These are phyloP conservation scores for Podaxis sp. DNA, from an alignment of 768 basidiomycete species.

Conservation along the genomic window DNA sequence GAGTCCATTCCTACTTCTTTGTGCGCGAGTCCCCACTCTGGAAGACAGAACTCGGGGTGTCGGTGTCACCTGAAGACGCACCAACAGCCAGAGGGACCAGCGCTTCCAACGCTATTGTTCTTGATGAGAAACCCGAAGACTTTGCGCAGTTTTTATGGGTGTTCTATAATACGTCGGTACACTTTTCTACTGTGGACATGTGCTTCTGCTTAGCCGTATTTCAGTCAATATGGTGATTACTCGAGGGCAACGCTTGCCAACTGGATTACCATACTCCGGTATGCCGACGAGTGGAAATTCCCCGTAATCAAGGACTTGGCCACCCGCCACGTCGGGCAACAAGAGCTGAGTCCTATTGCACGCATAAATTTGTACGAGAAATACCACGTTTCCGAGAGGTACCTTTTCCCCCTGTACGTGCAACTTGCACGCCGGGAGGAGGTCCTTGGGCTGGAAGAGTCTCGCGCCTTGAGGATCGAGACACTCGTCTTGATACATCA, in stretches of 20 bases:
- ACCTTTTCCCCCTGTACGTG: constrained; percentile 56
- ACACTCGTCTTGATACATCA: constrained; percentile 45
- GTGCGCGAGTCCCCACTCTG: constrained; percentile 48
- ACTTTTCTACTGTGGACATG: background rate
- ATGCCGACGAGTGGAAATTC: constrained; percentile 11
- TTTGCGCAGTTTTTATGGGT: constrained; percentile 58
- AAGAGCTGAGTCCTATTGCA: constrained; percentile 5
- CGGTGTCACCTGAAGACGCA: constrained; percentile 23
- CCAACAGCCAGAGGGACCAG: constrained; percentile 24
- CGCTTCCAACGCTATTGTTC: constrained; percentile 30
- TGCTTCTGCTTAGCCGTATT: background rate
- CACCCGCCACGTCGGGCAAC: background rate
- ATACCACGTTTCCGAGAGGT: constrained; percentile 42
- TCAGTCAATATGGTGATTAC: constrained; percentile 2
- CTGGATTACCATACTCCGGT: constrained; percentile 11
- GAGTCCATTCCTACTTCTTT: constrained; percentile 54
- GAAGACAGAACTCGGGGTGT: constrained; percentile 23
- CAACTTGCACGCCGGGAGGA: constrained; percentile 49
- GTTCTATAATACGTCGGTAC: constrained; percentile 58
- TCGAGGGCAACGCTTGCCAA: background rate
- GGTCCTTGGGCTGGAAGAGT: constrained; percentile 55
- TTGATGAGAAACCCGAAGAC: constrained; percentile 43
- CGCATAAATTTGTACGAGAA: constrained; percentile 52
- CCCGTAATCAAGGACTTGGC: constrained; percentile 10
- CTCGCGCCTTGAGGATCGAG: constrained; percentile 49